These are phyloP conservation scores for Thelephora ganbajun DNA, from an alignment of 768 basidiomycete genomes.

Conservation along the genomic window DNA sequence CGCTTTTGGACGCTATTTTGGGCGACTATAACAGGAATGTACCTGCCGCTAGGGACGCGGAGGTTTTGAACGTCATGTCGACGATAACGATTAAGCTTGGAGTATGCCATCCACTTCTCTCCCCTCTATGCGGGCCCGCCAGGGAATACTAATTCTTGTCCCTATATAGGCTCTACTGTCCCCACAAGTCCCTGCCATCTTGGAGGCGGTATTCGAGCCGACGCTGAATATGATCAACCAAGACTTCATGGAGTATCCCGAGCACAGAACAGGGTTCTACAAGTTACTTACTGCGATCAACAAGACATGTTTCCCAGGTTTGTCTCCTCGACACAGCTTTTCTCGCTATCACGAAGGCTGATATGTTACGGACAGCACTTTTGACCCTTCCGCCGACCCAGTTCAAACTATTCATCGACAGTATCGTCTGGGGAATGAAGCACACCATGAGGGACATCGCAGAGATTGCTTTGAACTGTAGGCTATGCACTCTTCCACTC, in stretches of 20 bases:
- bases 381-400: conserved; percentile 69
- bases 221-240: conserved; percentile 95
- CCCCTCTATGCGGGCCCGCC: neutral
- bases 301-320: conserved; percentile 83
- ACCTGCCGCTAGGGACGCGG: conserved; percentile 79
- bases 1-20: conserved; percentile 83
- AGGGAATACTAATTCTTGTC: conserved; percentile 7
- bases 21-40: conserved; percentile 90
- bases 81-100: conserved; percentile 77
- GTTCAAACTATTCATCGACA: conserved; percentile 94
- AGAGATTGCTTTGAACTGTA: conserved; percentile 67
- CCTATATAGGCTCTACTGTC: conserved; percentile 53
- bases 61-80: conserved; percentile 92
- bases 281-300: conserved; percentile 83
- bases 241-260: conserved; percentile 90
- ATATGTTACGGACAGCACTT: conserved; percentile 33
- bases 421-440: conserved; percentile 94
- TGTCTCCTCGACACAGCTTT: conserved; percentile 6
- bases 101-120: conserved; percentile 30
- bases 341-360: neutral
- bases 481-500: conserved; percentile 11
- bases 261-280: conserved; percentile 91
- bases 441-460: conserved; percentile 96
- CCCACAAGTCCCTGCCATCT: conserved; percentile 80
- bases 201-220: conserved; percentile 91